Percentiles rank a stretch among this genome's conserved stretches.
Evolutionary conservation across 2,329 filamentous ascomycete species (phyloP).

Genomic region (Metarhizium rileyi): DNA sequence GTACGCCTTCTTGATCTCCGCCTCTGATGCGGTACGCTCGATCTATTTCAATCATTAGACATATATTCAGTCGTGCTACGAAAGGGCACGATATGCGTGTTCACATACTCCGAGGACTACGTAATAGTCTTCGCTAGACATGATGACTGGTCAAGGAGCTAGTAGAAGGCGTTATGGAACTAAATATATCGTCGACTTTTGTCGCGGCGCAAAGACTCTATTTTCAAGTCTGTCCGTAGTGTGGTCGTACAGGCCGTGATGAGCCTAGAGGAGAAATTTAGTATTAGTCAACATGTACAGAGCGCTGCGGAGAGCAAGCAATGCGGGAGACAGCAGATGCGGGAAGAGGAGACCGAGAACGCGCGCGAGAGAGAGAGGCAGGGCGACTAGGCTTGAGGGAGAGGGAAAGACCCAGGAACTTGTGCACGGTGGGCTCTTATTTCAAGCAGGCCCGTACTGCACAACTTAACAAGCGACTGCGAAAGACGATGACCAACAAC

Average conservation of each 20-base stretch:
- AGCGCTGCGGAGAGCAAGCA: background rate
- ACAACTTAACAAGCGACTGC: background rate
- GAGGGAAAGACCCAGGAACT: too few species aligned
- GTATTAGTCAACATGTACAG: slow-evolving; percentile 1
- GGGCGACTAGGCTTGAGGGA: too few species aligned
- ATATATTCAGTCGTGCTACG: background rate
- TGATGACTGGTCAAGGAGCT: slow-evolving; percentile 29
- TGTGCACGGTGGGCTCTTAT: too few species aligned
- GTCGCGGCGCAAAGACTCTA: background rate
- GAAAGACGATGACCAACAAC: background rate
- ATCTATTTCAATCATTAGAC: slow-evolving; percentile 45
- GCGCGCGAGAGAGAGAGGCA: too few species aligned
- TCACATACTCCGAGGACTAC: slow-evolving; percentile 63
- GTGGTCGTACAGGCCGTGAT: background rate
- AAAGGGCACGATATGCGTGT: background rate
- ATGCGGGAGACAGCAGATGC: background rate
- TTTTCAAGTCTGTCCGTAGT: background rate
- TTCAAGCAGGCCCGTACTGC: too few species aligned
- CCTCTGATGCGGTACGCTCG: slow-evolving; percentile 66
- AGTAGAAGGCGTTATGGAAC: background rate
- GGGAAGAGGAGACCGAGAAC: background rate
- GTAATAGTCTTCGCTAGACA: slow-evolving; percentile 77
- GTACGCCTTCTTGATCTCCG: slow-evolving; percentile 86
- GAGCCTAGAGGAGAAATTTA: background rate
- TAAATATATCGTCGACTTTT: slow-evolving; percentile 6